phyloP scores from a whole-genome alignment of 768 basidiomycete genomes.

The Coprinellus aureogranulatus region DNA sequence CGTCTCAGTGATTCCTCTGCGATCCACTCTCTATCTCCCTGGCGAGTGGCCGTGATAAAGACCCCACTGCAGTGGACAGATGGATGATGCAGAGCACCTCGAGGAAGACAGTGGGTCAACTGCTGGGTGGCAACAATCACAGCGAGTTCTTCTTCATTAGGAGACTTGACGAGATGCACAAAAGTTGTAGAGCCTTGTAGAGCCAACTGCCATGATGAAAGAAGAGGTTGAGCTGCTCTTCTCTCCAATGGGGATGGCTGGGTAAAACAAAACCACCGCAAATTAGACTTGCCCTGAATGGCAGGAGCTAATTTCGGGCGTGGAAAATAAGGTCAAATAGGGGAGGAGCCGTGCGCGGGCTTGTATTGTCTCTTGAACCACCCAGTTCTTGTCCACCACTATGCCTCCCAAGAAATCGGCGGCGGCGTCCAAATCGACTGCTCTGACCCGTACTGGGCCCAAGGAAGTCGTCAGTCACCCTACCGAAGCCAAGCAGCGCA shows the following conservation, averaged over 20 bases:
- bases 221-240: too few relatives aligned
- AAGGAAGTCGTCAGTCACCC: conserved; percentile 15
- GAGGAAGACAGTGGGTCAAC: conserved; percentile 1
- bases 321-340: conserved; percentile 8
- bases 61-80: background rate
- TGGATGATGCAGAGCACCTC: background rate
- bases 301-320: background rate
- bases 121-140: background rate
- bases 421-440: conserved; percentile 6
- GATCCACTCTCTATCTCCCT: conserved; percentile 2
- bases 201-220: background rate
- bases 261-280: too few relatives aligned
- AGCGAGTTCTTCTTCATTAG: background rate
- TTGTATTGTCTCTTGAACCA: background rate
- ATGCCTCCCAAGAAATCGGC: conserved; percentile 24
- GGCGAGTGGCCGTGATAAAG: conserved; percentile 5
- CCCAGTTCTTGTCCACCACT: background rate
- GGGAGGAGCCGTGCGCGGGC: background rate
- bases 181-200: background rate
- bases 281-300: too few relatives aligned
- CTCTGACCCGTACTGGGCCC: conserved; percentile 13
- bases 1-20: background rate
- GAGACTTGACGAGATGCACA: background rate
- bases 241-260: too few relatives aligned
- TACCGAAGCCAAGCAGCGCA: conserved; percentile 5